Evolutionary conservation across 140 eudicot genomes (phyloP), one percentile per base, ranked within the genome.

Genomic region (Erigeron philadelphicus): DNA sequence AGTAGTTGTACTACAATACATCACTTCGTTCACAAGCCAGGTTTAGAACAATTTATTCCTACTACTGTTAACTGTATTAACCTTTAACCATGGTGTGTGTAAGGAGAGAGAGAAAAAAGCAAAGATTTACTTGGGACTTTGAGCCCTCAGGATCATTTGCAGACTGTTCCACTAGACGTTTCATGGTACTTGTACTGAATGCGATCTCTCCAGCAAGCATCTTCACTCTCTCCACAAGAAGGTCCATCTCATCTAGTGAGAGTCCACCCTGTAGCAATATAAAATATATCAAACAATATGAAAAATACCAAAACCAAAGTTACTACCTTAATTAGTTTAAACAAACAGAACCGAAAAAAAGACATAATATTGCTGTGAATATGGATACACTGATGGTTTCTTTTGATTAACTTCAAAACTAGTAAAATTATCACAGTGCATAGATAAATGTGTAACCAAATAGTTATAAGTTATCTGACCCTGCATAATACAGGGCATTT

Each of bases 161-260:
- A 48, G 89, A 84, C 76, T 87, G 97, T 56, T 90, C 97, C 18
- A 84, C 83, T 78, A 90, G 73, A 31, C 95, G 97, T 72, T 87
- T 90, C 79, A 90, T 78, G 47, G 95, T 84, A 75, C 95, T 90
- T 45, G 92, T 72, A 72, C 83, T 83, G 74, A 90, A 84, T 53
- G 97, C 89, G 67, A 87, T 90, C 77, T 90, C 97, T 56, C 95
- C 92, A 45, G 95, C 89, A 61, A 90, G 97, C 95, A 90, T 87
- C 78, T 90, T 87, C 49, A 87, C 95, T 79, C 87, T 88, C 81
- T 87, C 95, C 59, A 79, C 89, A 11, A 90, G 78, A 67, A 89
- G 95, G 78, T 89, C 96, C 95, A 83, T 89, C 76, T 89, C 84
- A 79, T 89, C 96, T 47, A 76, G 55, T 21, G 86, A 67, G 59